A percentile compares a stretch with the other conserved stretches of the same genome.
phyloP scores from a whole-genome alignment of 164 flowering plant species.

The Chimonanthus praecox region DNA sequence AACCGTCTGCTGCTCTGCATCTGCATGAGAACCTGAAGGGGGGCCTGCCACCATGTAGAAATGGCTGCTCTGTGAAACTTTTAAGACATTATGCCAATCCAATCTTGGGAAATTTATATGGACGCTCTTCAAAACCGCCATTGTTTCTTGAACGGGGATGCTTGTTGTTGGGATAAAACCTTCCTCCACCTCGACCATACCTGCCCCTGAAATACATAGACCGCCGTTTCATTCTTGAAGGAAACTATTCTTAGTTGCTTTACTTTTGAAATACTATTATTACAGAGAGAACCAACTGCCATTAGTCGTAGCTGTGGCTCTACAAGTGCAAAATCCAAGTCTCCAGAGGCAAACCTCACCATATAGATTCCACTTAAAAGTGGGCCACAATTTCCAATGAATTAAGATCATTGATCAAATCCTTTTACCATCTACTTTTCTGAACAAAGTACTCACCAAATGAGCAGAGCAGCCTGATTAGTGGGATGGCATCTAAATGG shows the following conservation, averaged over 20 bases:
- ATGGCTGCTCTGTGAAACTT: not conserved
- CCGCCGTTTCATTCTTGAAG: not conserved
- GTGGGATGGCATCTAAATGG: not conserved
- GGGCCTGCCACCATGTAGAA: not conserved
- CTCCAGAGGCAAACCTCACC: not conserved
- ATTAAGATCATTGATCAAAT: not conserved
- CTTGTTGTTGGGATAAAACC: not conserved
- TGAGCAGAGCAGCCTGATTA: not conserved
- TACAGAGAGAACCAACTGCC: not conserved
- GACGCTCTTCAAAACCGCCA: not conserved
- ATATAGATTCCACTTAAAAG: too few species aligned
- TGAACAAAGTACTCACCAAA: not conserved
- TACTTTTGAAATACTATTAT: not conserved
- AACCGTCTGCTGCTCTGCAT: not conserved
- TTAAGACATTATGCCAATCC: not conserved
- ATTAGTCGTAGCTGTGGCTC: not conserved
- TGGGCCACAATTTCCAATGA: not conserved
- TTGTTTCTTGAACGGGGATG: not conserved
- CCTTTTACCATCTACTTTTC: not conserved
- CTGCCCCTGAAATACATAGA: not conserved
- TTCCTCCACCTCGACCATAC: slow-evolving; percentile 1
- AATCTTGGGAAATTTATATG: not conserved
- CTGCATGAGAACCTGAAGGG: not conserved
- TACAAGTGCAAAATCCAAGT: not conserved
- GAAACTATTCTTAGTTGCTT: not conserved